phyloP scores from a whole-genome alignment of 352 stramenopile genomes.

The Pythium aquatile region DNA sequence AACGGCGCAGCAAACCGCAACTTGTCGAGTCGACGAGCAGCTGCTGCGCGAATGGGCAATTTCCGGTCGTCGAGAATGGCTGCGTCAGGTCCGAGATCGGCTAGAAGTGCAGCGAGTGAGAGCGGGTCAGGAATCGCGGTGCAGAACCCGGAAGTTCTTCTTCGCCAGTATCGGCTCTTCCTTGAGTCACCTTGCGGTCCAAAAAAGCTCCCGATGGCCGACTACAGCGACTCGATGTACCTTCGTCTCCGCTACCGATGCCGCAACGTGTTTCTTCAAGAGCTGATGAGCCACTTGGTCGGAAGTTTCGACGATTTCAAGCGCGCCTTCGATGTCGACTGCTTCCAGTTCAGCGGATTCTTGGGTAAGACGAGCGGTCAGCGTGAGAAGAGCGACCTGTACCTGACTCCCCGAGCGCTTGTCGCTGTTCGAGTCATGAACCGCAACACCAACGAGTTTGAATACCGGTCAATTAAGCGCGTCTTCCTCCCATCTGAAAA shows the following conservation, averaged over 20 bases:
- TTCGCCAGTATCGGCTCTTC: slow-evolving; percentile 76
- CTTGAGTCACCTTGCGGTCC: slow-evolving; percentile 56
- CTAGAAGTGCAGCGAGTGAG: slow-evolving; percentile 12
- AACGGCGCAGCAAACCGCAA: not conserved
- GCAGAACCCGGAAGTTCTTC: slow-evolving; percentile 70
- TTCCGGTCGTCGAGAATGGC: slow-evolving; percentile 34
- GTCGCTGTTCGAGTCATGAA: slow-evolving; percentile 66
- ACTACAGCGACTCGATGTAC: slow-evolving; percentile 65
- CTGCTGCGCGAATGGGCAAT: slow-evolving; percentile 13
- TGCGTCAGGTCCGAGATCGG: not conserved
- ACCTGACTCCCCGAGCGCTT: slow-evolving; percentile 62
- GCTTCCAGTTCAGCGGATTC: slow-evolving; percentile 72
- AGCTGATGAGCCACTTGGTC: slow-evolving; percentile 77
- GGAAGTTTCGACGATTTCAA: slow-evolving; percentile 81
- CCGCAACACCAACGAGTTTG: slow-evolving; percentile 71
- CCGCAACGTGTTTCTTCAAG: slow-evolving; percentile 76
- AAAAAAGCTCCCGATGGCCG: slow-evolving; percentile 53
- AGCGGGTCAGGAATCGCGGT: slow-evolving; percentile 24
- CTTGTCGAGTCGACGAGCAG: slow-evolving; percentile 1
- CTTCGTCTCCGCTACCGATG: slow-evolving; percentile 73
- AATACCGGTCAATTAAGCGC: slow-evolving; percentile 61
- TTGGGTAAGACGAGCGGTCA: slow-evolving; percentile 66
- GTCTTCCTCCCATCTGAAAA: slow-evolving; percentile 43
- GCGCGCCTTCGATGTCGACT: slow-evolving; percentile 64
- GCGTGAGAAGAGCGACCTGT: slow-evolving; percentile 71